Conservation (phyloP, 164 flowering plant species). For the Chloranthus sessilifolius region DNA sequence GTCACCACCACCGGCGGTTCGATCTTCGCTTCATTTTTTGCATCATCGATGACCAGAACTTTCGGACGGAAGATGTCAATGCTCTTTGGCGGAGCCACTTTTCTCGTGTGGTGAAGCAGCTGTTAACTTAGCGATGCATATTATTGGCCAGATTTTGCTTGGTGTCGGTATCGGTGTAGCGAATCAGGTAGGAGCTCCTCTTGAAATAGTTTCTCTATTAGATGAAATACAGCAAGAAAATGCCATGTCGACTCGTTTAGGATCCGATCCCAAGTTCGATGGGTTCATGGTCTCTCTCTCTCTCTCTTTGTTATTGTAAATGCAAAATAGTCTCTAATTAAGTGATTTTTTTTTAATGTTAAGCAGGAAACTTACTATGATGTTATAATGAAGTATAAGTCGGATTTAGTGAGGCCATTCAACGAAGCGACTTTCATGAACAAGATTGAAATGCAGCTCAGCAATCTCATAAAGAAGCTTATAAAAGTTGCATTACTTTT, state of each 20-base stretch:
- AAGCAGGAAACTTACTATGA: conserved; percentile 52
- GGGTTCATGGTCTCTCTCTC: conserved; percentile 63
- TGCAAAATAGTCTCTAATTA: not conserved
- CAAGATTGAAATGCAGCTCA: conserved; percentile 55
- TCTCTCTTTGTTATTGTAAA: not conserved
- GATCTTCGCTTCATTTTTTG: conserved; percentile 25
- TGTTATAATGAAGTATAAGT: conserved; percentile 53
- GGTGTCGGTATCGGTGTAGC: conserved; percentile 36
- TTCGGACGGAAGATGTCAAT: conserved; percentile 27
- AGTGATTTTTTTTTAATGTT: too few species aligned
- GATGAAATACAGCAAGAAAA: conserved; percentile 49
- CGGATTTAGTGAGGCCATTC: conserved; percentile 66
- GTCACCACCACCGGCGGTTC: too few species aligned
- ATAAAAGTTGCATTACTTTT: conserved; percentile 30
- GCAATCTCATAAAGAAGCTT: conserved; percentile 42
- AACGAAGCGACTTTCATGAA: conserved; percentile 70
- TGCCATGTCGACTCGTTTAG: conserved; percentile 27
- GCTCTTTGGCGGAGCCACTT: conserved; percentile 21
- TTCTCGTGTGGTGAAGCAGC: conserved; percentile 14
- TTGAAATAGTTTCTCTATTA: conserved; percentile 46
- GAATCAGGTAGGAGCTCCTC: conserved; percentile 74
- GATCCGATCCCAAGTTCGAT: conserved; percentile 83
- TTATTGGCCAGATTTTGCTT: conserved; percentile 27
- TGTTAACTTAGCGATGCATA: conserved; percentile 20
- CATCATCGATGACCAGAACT: conserved; percentile 21